Evolutionary conservation across 352 stramenopile genomes (phyloP).

Genomic region (Phytophthora pinifolia): DNA sequence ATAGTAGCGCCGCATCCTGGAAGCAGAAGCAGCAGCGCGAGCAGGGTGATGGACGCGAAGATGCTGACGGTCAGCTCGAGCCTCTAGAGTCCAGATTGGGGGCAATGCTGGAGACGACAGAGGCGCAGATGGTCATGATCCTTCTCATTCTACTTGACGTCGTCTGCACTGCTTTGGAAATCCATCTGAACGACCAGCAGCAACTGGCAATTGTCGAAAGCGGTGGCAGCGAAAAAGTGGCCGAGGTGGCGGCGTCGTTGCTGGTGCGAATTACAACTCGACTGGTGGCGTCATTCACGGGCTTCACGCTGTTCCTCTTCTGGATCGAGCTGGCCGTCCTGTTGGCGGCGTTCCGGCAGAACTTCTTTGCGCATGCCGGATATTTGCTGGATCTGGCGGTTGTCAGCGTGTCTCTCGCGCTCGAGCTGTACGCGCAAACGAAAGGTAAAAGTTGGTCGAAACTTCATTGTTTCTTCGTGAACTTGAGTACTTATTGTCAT

Average conservation of each 20-base stretch:
- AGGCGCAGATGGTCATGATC: slow-evolving; percentile 52
- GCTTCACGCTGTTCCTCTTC: slow-evolving; percentile 67
- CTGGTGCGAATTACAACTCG: slow-evolving; percentile 23
- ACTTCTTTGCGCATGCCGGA: slow-evolving; percentile 62
- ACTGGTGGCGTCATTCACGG: slow-evolving; percentile 51
- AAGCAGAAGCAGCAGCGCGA: slow-evolving; percentile 19
- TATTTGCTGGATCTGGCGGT: slow-evolving; percentile 54
- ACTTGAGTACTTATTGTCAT: background rate
- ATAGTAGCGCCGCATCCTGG: slow-evolving; percentile 15
- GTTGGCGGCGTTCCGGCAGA: slow-evolving; percentile 36
- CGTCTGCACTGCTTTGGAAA: slow-evolving; percentile 31
- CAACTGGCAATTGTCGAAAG: slow-evolving; percentile 24
- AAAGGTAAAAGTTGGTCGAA: slow-evolving; percentile 38
- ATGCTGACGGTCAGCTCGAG: slow-evolving; percentile 3
- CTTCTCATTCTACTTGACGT: slow-evolving; percentile 56
- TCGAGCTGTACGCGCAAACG: slow-evolving; percentile 54
- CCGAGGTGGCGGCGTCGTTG: slow-evolving; percentile 7
- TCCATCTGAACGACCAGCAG: slow-evolving; percentile 38
- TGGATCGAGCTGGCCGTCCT: slow-evolving; percentile 54
- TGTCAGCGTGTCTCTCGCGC: slow-evolving; percentile 27
- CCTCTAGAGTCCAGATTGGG: slow-evolving; percentile 22
- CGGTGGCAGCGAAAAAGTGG: slow-evolving; percentile 1
- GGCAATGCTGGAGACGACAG: slow-evolving; percentile 52
- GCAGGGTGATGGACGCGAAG: background rate
- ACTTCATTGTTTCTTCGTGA: slow-evolving; percentile 11